These are phyloP conservation scores for Aureobasidium pullulans DNA, from an alignment of 2,329 filamentous ascomycete genomes.

Conservation along the genomic window DNA sequence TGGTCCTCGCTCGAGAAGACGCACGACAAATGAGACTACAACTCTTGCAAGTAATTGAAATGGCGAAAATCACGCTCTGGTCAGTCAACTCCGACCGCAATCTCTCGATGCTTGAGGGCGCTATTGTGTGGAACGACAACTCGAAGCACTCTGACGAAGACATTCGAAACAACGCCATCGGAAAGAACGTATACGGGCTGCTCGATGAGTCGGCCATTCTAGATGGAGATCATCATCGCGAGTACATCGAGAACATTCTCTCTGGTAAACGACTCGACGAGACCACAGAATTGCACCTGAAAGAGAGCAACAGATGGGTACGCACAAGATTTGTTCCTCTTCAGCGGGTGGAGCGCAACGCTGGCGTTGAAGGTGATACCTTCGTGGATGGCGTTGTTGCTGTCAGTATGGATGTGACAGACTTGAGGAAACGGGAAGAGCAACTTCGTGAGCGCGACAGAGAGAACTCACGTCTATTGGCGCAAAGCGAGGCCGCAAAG, in stretches of 20 bases:
- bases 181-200: conserved; percentile 54
- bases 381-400: conserved; percentile 66
- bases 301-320: conserved; percentile 58
- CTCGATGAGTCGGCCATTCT: conserved; percentile 36
- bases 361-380: conserved; percentile 43
- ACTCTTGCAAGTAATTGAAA: conserved; percentile 63
- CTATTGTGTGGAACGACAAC: conserved; percentile 37
- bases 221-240: conserved; percentile 39
- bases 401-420: conserved; percentile 73
- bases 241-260: conserved; percentile 57
- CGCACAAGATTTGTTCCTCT: conserved; percentile 65
- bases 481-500: conserved; percentile 70
- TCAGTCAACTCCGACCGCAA: conserved; percentile 56
- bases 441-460: conserved; percentile 54
- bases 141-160: background rate
- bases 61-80: conserved; percentile 70
- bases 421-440: conserved; percentile 57
- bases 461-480: conserved; percentile 63
- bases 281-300: conserved; percentile 54
- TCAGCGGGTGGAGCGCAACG: conserved; percentile 47
- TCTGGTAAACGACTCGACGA: conserved; percentile 54
- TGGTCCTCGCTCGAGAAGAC: conserved; percentile 59
- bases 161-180: background rate
- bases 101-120: conserved; percentile 64
- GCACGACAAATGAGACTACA: conserved; percentile 63